phyloP scores from a whole-genome alignment of 306 rosid genomes.

The Pyrus betulifolia region DNA sequence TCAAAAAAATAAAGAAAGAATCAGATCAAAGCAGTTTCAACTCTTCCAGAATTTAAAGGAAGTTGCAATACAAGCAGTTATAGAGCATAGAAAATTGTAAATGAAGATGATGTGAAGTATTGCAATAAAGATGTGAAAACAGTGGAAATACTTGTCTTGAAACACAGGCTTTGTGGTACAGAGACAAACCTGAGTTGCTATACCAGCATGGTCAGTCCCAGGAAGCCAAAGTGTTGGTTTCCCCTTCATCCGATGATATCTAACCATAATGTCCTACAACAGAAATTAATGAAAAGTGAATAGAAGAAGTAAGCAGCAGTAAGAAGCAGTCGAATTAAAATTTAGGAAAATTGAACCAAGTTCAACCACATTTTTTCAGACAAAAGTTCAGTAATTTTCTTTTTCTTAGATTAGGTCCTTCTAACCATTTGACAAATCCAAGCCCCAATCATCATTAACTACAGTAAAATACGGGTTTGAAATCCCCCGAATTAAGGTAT shows the following conservation, averaged over 20 bases:
- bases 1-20: background rate
- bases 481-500: background rate
- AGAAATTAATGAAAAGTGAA: slow-evolving; percentile 4
- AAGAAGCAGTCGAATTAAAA: background rate
- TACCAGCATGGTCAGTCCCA: slow-evolving; percentile 99
- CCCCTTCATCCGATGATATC: slow-evolving; percentile 95
- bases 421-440: background rate
- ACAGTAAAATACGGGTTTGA: background rate
- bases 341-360: background rate
- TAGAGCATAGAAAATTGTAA: background rate
- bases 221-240: slow-evolving; percentile 97
- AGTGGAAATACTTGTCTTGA: background rate
- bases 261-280: slow-evolving; percentile 86
- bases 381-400: background rate
- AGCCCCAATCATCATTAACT: background rate
- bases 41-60: background rate
- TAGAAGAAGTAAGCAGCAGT: background rate
- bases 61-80: background rate
- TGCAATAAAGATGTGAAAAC: slow-evolving; percentile 2
- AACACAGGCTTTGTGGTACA: background rate
- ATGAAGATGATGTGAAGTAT: background rate
- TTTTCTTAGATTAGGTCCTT: background rate
- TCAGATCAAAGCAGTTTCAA: background rate
- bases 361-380: background rate
- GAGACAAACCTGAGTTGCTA: slow-evolving; percentile 86